Evolutionary conservation across 345 rosid species (phyloP), one percentile per base, ranked within the genome.

Genomic region (Eucalyptus paniculata): DNA sequence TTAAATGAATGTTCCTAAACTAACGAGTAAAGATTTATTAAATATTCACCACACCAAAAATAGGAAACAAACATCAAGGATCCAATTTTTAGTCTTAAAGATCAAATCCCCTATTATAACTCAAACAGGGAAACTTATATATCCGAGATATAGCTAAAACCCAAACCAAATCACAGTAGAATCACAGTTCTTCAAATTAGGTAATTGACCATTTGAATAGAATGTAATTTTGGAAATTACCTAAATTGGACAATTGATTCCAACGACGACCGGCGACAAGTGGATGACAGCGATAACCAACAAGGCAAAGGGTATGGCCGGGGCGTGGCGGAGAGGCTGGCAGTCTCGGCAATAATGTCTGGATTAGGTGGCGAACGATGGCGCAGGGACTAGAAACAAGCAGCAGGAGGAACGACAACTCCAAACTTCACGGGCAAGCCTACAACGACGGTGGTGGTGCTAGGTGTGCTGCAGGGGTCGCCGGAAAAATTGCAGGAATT

Each of bases 91-190:
- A 54, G 0, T 56, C 62, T n/a, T 15, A 34, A 53, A 34, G 49
- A 47, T 28, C 17, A 47, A 58, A 53, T 37, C 45, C 88, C 30
- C 9, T 0, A 32, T 51, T 34, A 60, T 21, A 51, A 86, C 47
- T 53, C n/a, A 49, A 49, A 86, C 34, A 0, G 18, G 72, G 72
- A 65, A 65, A 65, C 37, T 12, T 65, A 15, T 0, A 8, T 65
- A n/a, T 65, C 14, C 37, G 19, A 65, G 11, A 7, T 6, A 65
- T 14, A 30, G 8, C 17, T n/a, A 65, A n/a, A 14, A 56, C 37
- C 0, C 18, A 65, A 65, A 15, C 72, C 37, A 65, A n/a, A 65
- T 0, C 37, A 15, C 72, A 2, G 0, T 30, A 0, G 72, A 65
- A 62, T 62, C 72, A 14, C 19, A 30, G 16, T 30, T n/a, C 19